phyloP scores from a whole-genome alignment of 441 rosid genomes.

The Euphorbia celastroides region DNA sequence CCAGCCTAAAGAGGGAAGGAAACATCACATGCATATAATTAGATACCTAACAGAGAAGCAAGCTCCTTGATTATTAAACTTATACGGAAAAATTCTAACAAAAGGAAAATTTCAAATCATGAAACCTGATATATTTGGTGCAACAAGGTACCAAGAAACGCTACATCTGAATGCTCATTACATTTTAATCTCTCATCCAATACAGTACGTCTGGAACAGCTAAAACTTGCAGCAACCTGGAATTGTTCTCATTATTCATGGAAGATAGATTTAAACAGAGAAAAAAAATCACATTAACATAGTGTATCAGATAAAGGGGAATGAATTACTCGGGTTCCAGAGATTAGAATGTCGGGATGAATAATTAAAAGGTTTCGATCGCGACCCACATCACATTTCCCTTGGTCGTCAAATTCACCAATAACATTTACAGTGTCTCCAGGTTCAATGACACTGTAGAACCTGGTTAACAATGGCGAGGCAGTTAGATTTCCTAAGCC shows the following conservation, averaged over 20 bases:
- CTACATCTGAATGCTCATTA: constrained; percentile 68
- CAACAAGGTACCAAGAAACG: constrained; percentile 88
- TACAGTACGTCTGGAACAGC: constrained; percentile 81
- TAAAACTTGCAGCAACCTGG: constrained; percentile 90
- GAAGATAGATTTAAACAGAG: constrained; percentile 10
- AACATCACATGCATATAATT: constrained; percentile 12
- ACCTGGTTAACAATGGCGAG: constrained; percentile 43
- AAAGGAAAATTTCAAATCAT: constrained; percentile 1
- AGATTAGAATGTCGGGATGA: constrained; percentile 85
- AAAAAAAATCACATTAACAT: too few relatives aligned
- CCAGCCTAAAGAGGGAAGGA: constrained; percentile 61
- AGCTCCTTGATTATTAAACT: constrained; percentile 13
- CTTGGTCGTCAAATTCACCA: constrained; percentile 75
- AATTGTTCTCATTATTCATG: constrained; percentile 16
- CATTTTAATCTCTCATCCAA: constrained; percentile 90
- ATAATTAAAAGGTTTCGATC: constrained; percentile 67
- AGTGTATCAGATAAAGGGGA: not conserved
- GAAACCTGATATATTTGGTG: constrained; percentile 95
- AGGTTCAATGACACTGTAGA: constrained; percentile 73
- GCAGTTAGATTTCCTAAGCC: constrained; percentile 16
- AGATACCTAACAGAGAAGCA: constrained; percentile 15
- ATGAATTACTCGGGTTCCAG: constrained; percentile 84
- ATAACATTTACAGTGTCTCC: constrained; percentile 94
- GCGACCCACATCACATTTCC: constrained; percentile 67
- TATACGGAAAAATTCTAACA: not conserved